These are phyloP conservation scores for Ogataea corticis DNA, from an alignment of 805 yeast genomes.

Conservation along the genomic window DNA sequence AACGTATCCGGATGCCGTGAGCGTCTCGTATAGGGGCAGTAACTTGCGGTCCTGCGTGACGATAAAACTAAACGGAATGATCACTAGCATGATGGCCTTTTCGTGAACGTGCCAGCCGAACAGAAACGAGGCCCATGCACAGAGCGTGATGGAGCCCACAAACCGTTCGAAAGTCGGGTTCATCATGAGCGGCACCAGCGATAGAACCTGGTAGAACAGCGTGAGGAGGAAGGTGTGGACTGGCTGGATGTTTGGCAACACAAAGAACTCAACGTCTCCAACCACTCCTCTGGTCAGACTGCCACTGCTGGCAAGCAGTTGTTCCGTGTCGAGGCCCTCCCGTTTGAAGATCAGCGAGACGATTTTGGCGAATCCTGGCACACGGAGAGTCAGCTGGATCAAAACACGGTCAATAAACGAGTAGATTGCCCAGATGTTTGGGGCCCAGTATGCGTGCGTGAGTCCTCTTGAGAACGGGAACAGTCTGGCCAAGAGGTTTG, in stretches of 20 bases:
- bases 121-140: conserved; percentile 87
- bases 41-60: conserved; percentile 71
- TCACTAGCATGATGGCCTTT: conserved; percentile 88
- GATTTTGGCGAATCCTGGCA: conserved; percentile 46
- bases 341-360: conserved; percentile 28
- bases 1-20: conserved; percentile 79
- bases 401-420: conserved; percentile 77
- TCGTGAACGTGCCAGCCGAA: conserved; percentile 99
- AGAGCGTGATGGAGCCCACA: conserved; percentile 79
- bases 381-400: conserved; percentile 42
- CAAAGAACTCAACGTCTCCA: conserved; percentile 81
- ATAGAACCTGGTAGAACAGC: conserved; percentile 78
- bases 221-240: conserved; percentile 75
- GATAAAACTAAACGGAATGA: conserved; percentile 83
- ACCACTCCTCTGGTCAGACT: conserved; percentile 78
- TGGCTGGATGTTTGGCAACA: conserved; percentile 82
- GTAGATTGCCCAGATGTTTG: conserved; percentile 94
- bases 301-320: conserved; percentile 20
- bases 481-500: conserved; percentile 64
- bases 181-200: conserved; percentile 67
- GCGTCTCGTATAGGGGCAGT: conserved; percentile 66
- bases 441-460: conserved; percentile 99
- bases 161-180: conserved; percentile 79
- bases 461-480: conserved; percentile 95
- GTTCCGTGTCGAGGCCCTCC: conserved; percentile 13